Evolutionary conservation across 2,329 filamentous ascomycete species (phyloP), one percentile per base, ranked within the genome.

Genomic region (Gnomoniopsis sp.): DNA sequence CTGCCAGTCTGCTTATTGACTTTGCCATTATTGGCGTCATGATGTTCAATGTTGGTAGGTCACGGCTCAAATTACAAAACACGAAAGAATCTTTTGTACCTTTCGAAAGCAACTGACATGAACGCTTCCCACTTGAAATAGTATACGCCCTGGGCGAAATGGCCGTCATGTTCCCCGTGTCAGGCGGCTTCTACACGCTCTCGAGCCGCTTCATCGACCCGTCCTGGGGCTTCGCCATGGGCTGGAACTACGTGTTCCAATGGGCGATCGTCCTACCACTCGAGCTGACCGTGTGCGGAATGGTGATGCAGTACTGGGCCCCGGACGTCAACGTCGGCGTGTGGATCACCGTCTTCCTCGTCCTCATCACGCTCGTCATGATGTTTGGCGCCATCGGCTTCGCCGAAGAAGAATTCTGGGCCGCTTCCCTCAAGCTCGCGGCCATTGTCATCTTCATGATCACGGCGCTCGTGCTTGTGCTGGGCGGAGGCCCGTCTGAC

Each of bases 381-480:
- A 63, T 85, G 48, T 85, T 85, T 49, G 83, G 83, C 14, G 78
- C 83, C 1, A 70, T 79, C 2, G 80, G 80, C 7, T 83, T 83
- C 58, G 81, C 75, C 14, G 83, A 81, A 65, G 84, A 87, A 58
- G 85, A 88, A 65, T 88, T 87, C 65, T 75, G 80, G 67, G 77
- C 85, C 1, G 78, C 80, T 6, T 68, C 79, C 6, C 72, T 87
- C 59, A 88, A 88, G 66, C 75, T 87, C 14, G 67, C 70, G 0
- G 84, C 85, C 3, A 84, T 80, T 53, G 70, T 84, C 36, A 79
- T 86, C 49, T 88, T 88, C 72, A 87, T 89, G 74, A 77, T 89
- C 60, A 77, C 87, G 48, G 79, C 79, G 17, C 77, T 88, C 38
- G 74, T 87, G 22, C 74, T 85, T 41, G 81, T 86, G 44, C 75